A percentile compares a stretch with the other conserved stretches of the same genome.
Conservation (phyloP, 2,329 filamentous ascomycete genomes). For the Cryphonectria carpinicola region DNA sequence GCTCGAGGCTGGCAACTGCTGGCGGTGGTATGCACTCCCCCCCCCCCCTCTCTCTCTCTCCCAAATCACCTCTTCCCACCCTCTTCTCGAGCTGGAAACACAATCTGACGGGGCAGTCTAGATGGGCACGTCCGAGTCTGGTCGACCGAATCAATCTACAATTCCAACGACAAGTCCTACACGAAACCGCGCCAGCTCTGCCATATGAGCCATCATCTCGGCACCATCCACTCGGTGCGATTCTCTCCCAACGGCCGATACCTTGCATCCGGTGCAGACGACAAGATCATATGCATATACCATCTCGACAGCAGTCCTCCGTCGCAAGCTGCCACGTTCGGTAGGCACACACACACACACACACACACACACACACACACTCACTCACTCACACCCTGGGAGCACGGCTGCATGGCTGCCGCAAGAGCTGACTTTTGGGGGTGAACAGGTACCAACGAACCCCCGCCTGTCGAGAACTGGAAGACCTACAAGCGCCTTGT, state of each 20-base stretch:
- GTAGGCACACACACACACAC: conserved; percentile 48
- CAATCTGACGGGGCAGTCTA: conserved; percentile 24
- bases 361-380: not conserved
- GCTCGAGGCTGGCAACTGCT: conserved; percentile 86
- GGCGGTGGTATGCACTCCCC: conserved; percentile 72
- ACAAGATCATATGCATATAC: conserved; percentile 99
- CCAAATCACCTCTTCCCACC: not conserved
- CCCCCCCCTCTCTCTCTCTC: too few species aligned
- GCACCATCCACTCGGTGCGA: conserved; percentile 94
- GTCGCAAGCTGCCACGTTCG: conserved; percentile 76
- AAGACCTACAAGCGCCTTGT: conserved; percentile 91
- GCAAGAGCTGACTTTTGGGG: conserved; percentile 7
- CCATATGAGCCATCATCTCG: conserved; percentile 97
- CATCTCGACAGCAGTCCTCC: conserved; percentile 83
- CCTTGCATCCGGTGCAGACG: conserved; percentile 93
- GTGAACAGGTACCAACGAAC: conserved; percentile 74
- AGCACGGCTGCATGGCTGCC: not conserved
- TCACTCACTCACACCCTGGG: conserved; percentile 31
- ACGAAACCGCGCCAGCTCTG: conserved; percentile 88
- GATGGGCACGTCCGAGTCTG: conserved; percentile 97
- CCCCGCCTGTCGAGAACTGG: conserved; percentile 96
- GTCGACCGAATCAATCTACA: conserved; percentile 93
- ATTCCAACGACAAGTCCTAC: conserved; percentile 72
- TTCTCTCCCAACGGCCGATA: conserved; percentile 96
- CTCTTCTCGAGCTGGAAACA: not conserved